Conservation (phyloP, 1,284 basidiomycete species). For the Hortiboletus rubellus region DNA sequence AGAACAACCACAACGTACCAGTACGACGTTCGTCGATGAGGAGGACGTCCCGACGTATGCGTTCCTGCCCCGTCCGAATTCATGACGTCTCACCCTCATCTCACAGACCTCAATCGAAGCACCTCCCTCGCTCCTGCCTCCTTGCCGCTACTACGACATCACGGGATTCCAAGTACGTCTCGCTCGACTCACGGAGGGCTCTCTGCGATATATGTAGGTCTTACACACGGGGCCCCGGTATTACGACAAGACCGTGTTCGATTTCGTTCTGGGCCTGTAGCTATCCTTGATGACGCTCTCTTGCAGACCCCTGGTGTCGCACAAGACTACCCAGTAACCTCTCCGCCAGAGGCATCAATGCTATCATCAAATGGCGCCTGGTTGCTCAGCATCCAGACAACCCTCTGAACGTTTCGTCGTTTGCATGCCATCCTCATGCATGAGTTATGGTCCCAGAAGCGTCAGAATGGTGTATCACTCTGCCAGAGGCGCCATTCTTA, state of each 20-base stretch:
- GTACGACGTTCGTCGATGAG: constrained; percentile 37
- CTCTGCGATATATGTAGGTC: background rate
- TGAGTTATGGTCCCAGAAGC: too few relatives aligned
- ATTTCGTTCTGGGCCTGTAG: constrained; percentile 30
- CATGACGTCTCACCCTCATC: background rate
- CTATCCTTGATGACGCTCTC: background rate
- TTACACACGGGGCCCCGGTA: constrained; percentile 79
- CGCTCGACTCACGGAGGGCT: background rate
- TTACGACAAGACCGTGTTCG: constrained; percentile 84
- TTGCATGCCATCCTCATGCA: too few relatives aligned
- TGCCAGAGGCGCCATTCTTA: constrained; percentile 52
- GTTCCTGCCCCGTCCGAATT: background rate
- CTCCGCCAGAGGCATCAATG: constrained; percentile 49
- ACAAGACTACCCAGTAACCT: constrained; percentile 43
- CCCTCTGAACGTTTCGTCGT: too few relatives aligned
- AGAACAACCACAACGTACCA: too few relatives aligned
- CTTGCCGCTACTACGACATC: constrained; percentile 81
- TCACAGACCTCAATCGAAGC: constrained; percentile 79
- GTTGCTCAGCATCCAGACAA: too few relatives aligned
- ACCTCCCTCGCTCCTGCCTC: constrained; percentile 78
- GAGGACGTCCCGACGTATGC: constrained; percentile 69
- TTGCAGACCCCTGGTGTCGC: constrained; percentile 46
- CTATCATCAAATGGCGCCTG: constrained; percentile 43
- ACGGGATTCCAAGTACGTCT: constrained; percentile 63
- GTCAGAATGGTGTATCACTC: constrained; percentile 10